Evolutionary conservation across 495 filamentous ascomycete genomes (phyloP).

Genomic region (Talaromyces stipitatus): DNA sequence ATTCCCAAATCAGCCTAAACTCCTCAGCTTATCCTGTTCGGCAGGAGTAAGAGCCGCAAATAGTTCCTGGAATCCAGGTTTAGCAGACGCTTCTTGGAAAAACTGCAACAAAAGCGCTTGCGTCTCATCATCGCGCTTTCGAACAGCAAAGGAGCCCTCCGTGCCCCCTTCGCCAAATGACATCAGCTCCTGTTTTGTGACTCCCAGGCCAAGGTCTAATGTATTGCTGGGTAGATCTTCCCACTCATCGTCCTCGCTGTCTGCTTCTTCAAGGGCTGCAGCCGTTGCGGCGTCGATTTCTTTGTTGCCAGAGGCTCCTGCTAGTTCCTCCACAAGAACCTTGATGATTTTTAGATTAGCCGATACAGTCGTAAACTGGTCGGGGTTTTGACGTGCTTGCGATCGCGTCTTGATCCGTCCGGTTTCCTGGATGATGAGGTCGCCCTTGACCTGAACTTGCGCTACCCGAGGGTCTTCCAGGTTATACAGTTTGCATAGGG

Average conservation of each 20-base stretch:
- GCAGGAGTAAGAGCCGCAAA: conserved; percentile 60
- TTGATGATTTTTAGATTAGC: conserved; percentile 93
- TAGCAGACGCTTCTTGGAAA: conserved; percentile 65
- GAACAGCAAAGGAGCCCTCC: conserved; percentile 44
- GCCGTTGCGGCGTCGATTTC: conserved; percentile 48
- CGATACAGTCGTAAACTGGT: conserved; percentile 80
- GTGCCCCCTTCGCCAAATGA: conserved; percentile 53
- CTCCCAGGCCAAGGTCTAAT: conserved; percentile 61
- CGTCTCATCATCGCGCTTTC: conserved; percentile 85
- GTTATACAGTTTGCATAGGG: conserved; percentile 79
- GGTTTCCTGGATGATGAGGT: conserved; percentile 73
- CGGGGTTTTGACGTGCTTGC: conserved; percentile 74
- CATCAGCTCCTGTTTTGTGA: conserved; percentile 72
- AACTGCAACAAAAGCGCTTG: conserved; percentile 76
- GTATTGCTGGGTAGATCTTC: conserved; percentile 70
- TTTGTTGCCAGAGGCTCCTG: conserved; percentile 47
- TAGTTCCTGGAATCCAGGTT: conserved; percentile 66
- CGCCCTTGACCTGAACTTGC: conserved; percentile 80
- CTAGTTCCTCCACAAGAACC: conserved; percentile 84
- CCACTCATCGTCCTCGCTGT: conserved; percentile 69
- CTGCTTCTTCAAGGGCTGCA: conserved; percentile 36
- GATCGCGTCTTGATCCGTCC: conserved; percentile 91
- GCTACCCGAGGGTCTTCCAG: conserved; percentile 75
- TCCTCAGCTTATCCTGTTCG: conserved; percentile 66
- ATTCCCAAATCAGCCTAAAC: conserved; percentile 15